These are phyloP conservation scores for Neonectria sp. DNA, from an alignment of 2,329 filamentous ascomycete species.

Conservation along the genomic window DNA sequence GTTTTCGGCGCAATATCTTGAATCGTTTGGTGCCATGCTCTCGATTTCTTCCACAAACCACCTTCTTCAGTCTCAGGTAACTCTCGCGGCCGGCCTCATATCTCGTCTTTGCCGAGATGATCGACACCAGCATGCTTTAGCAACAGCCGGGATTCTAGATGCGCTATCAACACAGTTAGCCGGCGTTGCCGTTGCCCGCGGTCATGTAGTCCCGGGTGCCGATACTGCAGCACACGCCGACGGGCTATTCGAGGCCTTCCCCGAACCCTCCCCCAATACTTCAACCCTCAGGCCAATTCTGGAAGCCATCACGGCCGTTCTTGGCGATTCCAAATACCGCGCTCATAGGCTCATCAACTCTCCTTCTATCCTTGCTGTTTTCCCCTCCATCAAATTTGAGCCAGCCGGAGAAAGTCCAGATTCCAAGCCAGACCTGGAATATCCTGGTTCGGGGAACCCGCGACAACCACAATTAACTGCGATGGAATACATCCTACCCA, in stretches of 20 bases:
- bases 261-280: slow-evolving; percentile 71
- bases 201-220: slow-evolving; percentile 77
- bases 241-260: slow-evolving; percentile 71
- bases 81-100: slow-evolving; percentile 71
- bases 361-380: slow-evolving; percentile 78
- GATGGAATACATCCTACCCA: slow-evolving; percentile 75
- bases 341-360: slow-evolving; percentile 80
- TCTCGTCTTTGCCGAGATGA: slow-evolving; percentile 76
- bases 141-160: slow-evolving; percentile 82
- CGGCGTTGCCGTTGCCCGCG: slow-evolving; percentile 77
- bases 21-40: slow-evolving; percentile 76
- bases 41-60: slow-evolving; percentile 67
- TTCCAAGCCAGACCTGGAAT: slow-evolving; percentile 68
- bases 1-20: slow-evolving; percentile 74
- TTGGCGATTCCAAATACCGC: slow-evolving; percentile 84
- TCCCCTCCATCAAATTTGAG: slow-evolving; percentile 72
- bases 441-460: slow-evolving; percentile 64
- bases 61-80: slow-evolving; percentile 73
- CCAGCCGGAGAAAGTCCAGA: slow-evolving; percentile 63
- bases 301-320: slow-evolving; percentile 82
- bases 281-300: slow-evolving; percentile 79
- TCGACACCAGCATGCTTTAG: slow-evolving; percentile 78
- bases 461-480: slow-evolving; percentile 54
- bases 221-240: slow-evolving; percentile 69
- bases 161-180: slow-evolving; percentile 82